Percentiles rank a stretch among this genome's conserved stretches.
Conservation (phyloP, 1,284 basidiomycete species). For the Rhodotorula sp. region DNA sequence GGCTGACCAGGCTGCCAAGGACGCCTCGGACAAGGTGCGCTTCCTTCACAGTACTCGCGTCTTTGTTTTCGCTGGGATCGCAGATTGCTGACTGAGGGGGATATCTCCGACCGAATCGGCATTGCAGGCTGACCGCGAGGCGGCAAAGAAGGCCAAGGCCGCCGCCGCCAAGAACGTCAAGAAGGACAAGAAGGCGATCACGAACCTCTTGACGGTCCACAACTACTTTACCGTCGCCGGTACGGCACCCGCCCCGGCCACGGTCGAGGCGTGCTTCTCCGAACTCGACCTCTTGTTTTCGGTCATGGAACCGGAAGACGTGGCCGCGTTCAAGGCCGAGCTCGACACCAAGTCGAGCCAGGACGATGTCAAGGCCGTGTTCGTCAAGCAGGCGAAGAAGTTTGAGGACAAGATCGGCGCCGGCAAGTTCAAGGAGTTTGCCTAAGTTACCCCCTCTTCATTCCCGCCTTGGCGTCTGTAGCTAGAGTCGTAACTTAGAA, state of each 20-base stretch:
- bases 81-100: neutral
- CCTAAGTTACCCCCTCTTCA: slow-evolving; percentile 36
- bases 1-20: slow-evolving; percentile 55
- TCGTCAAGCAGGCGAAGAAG: slow-evolving; percentile 47
- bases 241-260: slow-evolving; percentile 51
- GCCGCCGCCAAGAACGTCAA: slow-evolving; percentile 55
- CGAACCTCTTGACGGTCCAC: slow-evolving; percentile 54
- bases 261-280: slow-evolving; percentile 58
- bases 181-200: slow-evolving; percentile 56
- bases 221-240: slow-evolving; percentile 60
- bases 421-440: slow-evolving; percentile 56
- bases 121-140: slow-evolving; percentile 62
- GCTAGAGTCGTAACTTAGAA: too few species aligned
- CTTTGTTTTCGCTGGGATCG: too few species aligned
- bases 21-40: slow-evolving; percentile 45
- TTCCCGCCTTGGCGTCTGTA: too few species aligned
- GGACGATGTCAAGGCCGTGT: slow-evolving; percentile 49
- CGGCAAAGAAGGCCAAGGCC: slow-evolving; percentile 90
- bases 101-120: too few species aligned
- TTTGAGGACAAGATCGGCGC: slow-evolving; percentile 50
- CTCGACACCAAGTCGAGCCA: slow-evolving; percentile 50
- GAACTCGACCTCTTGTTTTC: slow-evolving; percentile 57
- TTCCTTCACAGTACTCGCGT: too few species aligned
- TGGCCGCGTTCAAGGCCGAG: slow-evolving; percentile 56
- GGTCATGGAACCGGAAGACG: slow-evolving; percentile 56